Conservation (phyloP, 1,139 yeast species). For the Lodderomyces orthopsilosis region DNA sequence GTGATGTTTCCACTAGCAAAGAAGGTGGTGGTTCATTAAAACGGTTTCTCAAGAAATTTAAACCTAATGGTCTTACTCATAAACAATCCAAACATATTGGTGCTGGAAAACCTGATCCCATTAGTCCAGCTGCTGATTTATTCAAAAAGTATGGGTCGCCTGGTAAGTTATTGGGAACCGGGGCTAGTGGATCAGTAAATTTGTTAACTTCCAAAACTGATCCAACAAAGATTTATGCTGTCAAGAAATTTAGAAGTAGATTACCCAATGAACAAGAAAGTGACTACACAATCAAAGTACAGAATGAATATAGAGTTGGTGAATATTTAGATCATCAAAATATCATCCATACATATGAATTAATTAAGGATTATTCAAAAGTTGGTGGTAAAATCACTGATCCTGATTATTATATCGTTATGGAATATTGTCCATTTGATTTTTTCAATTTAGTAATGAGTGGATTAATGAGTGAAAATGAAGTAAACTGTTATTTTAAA, state of each 20-base stretch:
- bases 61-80: constrained; percentile 17
- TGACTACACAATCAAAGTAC: constrained; percentile 62
- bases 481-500: constrained; percentile 64
- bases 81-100: constrained; percentile 4
- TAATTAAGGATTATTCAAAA: constrained; percentile 38
- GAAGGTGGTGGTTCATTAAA: constrained; percentile 14
- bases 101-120: constrained; percentile 12
- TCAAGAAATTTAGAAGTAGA: constrained; percentile 63
- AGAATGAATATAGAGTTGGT: constrained; percentile 65
- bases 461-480: constrained; percentile 57
- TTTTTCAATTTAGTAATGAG: constrained; percentile 77
- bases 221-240: constrained; percentile 54
- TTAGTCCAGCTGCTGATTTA: constrained; percentile 20
- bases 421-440: constrained; percentile 76
- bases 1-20: constrained; percentile 3
- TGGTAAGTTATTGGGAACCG: constrained; percentile 63
- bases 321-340: constrained; percentile 60
- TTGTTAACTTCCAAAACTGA: constrained; percentile 49
- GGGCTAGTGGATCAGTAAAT: constrained; percentile 76
- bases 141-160: constrained; percentile 54
- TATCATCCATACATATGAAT: constrained; percentile 61
- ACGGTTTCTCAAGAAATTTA: constrained; percentile 40
- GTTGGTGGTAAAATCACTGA: constrained; percentile 29
- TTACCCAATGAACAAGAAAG: constrained; percentile 48
- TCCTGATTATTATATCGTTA: constrained; percentile 55